Evolutionary conservation across 257 asterid genomes (phyloP), one percentile per base, ranked within the genome.

Genomic region (Vinca minor): DNA sequence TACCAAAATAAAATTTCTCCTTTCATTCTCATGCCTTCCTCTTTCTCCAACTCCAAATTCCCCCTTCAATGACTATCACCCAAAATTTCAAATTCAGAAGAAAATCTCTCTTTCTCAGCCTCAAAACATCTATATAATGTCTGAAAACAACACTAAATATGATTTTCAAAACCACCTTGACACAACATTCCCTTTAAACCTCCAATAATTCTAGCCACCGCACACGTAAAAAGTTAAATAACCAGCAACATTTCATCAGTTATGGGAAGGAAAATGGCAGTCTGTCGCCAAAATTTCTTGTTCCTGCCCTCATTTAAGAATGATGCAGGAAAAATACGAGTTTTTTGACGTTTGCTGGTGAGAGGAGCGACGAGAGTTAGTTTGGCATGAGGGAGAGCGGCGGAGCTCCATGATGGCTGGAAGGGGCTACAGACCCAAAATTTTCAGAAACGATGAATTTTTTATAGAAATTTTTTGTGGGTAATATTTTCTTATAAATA

Each of bases 101-200:
- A 75, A 78, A 38, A 29, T 74, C 66, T 57, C 70, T 58, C 65
- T 84, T 41, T 65, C 85, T 12, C 80, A 73, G 26, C 57, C 61
- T 4, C 47, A 35, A 45, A 71, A 66, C 14, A 12, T 59, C 62
- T 21, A 71, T 23, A 61, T 58, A 32, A 28, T 67, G 25, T 26
- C 70, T n/a, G 45, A 47, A n/a, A 59, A 66, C 1, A 83, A 59
- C 7, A 32, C 65, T 45, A 91, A 85, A 34, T 91, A 84, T 17
- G 89, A 85, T 75, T 85, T 87, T 81, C 25, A 74, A 56, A 68
- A 35, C 69, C 77, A 54, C 78, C 66, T 71, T 83, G 4, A 44
- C 73, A n/a, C 58, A 61, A 31, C 48, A 35, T 21, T 79, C 78
- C 67, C 84, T 73, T 58, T 70, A 55, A 44, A 77, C 78, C 53